phyloP scores from a whole-genome alignment of 2,329 filamentous ascomycete genomes.

The Didymellaceae sp. region DNA sequence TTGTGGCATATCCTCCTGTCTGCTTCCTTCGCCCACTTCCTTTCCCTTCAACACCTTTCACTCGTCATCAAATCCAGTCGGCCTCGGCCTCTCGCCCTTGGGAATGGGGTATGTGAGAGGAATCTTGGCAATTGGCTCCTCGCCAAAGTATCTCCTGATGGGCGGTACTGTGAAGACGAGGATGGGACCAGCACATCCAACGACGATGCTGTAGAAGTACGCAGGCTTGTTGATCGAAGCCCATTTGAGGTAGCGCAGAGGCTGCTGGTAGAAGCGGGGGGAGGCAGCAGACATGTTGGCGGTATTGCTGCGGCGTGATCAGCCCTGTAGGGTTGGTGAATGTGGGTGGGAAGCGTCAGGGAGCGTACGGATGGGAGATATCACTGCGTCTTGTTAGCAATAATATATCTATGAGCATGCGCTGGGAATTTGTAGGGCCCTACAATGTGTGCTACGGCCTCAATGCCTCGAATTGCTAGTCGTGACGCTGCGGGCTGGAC shows the following conservation, averaged over 20 bases:
- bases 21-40: not conserved
- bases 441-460: slow-evolving; percentile 17
- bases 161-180: slow-evolving; percentile 75
- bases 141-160: slow-evolving; percentile 73
- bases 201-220: slow-evolving; percentile 83
- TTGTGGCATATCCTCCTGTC: slow-evolving; percentile 1
- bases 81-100: slow-evolving; percentile 54
- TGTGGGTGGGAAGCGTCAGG: slow-evolving; percentile 49
- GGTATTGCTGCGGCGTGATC: slow-evolving; percentile 6
- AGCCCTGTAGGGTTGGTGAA: slow-evolving; percentile 1
- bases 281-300: slow-evolving; percentile 60
- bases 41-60: slow-evolving; percentile 11
- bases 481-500: slow-evolving; percentile 14
- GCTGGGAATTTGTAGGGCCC: not conserved
- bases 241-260: slow-evolving; percentile 87
- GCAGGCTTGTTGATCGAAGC: slow-evolving; percentile 86
- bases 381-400: slow-evolving; percentile 2
- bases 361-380: slow-evolving; percentile 56
- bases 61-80: slow-evolving; percentile 56
- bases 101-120: slow-evolving; percentile 86
- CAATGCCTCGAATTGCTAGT: slow-evolving; percentile 28
- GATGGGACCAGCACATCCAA: slow-evolving; percentile 76
- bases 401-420: not conserved
- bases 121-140: slow-evolving; percentile 70
- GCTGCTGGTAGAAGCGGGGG: slow-evolving; percentile 80